These are phyloP conservation scores for Termitomyces sp. DNA, from an alignment of 768 basidiomycete species.

Conservation along the genomic window DNA sequence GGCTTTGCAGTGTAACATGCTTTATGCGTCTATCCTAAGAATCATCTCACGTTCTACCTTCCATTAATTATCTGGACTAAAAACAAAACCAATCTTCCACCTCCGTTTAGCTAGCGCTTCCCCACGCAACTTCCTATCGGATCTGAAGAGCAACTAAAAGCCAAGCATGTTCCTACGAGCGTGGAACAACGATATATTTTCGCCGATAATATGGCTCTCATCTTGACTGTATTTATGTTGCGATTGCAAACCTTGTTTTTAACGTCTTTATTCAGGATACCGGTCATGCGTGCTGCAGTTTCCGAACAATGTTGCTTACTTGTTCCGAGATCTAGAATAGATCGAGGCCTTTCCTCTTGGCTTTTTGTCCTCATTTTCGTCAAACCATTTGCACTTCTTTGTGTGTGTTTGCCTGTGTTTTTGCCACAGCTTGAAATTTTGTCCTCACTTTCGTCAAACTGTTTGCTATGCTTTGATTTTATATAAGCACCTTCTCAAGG, in stretches of 20 bases:
- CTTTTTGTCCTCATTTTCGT: no score
- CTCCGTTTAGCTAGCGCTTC: neutral
- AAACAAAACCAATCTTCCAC: no score
- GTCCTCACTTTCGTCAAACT: no score
- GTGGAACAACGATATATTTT: neutral
- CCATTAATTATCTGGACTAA: neutral
- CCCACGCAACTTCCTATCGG: neutral
- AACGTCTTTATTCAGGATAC: constrained; percentile 24
- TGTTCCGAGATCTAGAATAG: constrained; percentile 14
- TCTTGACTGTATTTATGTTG: neutral
- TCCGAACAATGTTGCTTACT: constrained; percentile 50
- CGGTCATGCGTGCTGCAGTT: constrained; percentile 51
- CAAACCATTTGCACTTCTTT: no score
- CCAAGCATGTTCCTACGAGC: neutral
- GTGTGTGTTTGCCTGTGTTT: no score
- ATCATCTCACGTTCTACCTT: neutral
- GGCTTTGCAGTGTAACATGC: neutral
- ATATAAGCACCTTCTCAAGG: no score
- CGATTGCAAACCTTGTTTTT: constrained; percentile 9
- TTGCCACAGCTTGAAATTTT: no score
- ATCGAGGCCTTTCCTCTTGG: no score
- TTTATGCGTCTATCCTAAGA: neutral
- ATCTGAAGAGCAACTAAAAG: neutral
- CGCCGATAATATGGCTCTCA: constrained; percentile 10
- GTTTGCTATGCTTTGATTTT: no score